phyloP scores from a whole-genome alignment of 2,329 filamentous ascomycete species.

The Nannizzia gypsea region DNA sequence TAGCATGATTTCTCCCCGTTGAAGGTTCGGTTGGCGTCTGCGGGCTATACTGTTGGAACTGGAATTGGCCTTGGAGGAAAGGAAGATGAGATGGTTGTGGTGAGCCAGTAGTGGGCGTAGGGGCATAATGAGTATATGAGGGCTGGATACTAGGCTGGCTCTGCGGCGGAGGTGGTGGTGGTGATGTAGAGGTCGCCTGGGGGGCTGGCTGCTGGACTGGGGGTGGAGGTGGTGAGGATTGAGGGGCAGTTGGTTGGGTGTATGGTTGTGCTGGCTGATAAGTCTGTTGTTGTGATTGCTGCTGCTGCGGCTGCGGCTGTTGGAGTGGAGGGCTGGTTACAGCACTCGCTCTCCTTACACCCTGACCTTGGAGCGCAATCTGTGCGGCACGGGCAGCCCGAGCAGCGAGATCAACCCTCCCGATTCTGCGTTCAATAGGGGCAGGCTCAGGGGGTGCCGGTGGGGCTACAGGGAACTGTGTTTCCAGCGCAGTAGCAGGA shows the following conservation, averaged over 20 bases:
- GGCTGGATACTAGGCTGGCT: conserved; percentile 5
- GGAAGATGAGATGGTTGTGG: conserved; percentile 50
- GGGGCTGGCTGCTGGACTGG: conserved; percentile 14
- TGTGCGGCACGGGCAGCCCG: conserved; percentile 38
- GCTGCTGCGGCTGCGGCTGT: conserved; percentile 23
- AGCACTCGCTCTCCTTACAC: conserved; percentile 17
- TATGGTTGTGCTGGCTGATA: conserved; percentile 16
- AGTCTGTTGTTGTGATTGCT: conserved; percentile 20
- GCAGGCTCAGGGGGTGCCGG: conserved; percentile 28
- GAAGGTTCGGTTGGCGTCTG: conserved; percentile 20
- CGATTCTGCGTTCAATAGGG: conserved; percentile 27
- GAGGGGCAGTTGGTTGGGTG: conserved; percentile 11
- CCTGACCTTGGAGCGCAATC: conserved; percentile 36
- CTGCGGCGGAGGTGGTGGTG: conserved; percentile 8
- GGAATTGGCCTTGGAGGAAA: conserved; percentile 32
- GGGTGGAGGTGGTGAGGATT: conserved; percentile 13
- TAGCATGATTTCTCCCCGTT: conserved; percentile 24
- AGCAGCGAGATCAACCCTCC: conserved; percentile 36
- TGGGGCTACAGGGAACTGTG: conserved; percentile 30
- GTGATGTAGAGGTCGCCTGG: conserved; percentile 1
- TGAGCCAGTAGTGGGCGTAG: conserved; percentile 66
- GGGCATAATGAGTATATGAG: conserved; percentile 17
- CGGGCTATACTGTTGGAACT: conserved; percentile 34
- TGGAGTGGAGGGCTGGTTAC: neutral
- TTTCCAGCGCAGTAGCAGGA: conserved; percentile 29